Evolutionary conservation across 202 grass and related monocot species (phyloP).

Genomic region (Schoenoplectus triqueter): DNA sequence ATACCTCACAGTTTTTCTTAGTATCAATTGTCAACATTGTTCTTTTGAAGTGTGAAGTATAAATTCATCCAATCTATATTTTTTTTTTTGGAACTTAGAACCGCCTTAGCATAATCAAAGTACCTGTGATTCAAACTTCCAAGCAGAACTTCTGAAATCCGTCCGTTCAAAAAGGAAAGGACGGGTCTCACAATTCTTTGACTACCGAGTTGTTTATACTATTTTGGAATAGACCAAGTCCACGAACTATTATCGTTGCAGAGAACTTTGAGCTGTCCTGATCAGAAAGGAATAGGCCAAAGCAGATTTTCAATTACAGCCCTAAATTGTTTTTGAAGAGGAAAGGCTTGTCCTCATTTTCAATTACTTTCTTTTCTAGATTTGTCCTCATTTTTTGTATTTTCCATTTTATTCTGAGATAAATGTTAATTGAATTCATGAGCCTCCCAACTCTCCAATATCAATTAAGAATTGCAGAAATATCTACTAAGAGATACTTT

Average conservation of each 20-base stretch:
- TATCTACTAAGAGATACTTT: constrained; percentile 6
- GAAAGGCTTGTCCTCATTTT: background rate
- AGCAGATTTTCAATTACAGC: background rate
- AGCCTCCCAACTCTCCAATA: background rate
- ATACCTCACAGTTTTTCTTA: no score
- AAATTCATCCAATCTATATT: no score
- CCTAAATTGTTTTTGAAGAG: background rate
- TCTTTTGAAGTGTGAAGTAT: no score
- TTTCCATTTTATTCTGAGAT: background rate
- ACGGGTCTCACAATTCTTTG: background rate
- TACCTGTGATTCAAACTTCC: no score
- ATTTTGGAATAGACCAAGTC: background rate
- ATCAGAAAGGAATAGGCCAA: background rate
- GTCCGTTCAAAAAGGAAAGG: no score
- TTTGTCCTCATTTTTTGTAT: background rate
- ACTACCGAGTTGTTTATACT: background rate
- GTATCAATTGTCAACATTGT: no score
- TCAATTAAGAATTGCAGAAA: background rate
- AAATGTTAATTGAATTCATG: constrained; percentile 8
- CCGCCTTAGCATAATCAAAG: background rate
- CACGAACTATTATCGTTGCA: background rate
- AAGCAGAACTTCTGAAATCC: no score
- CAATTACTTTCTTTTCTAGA: background rate
- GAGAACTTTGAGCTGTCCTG: background rate
- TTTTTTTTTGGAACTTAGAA: background rate